A percentile compares a stretch with the other conserved stretches of the same genome.
Evolutionary conservation across 1,284 basidiomycete genomes (phyloP).

Genomic region (Rugosomyces carneus): DNA sequence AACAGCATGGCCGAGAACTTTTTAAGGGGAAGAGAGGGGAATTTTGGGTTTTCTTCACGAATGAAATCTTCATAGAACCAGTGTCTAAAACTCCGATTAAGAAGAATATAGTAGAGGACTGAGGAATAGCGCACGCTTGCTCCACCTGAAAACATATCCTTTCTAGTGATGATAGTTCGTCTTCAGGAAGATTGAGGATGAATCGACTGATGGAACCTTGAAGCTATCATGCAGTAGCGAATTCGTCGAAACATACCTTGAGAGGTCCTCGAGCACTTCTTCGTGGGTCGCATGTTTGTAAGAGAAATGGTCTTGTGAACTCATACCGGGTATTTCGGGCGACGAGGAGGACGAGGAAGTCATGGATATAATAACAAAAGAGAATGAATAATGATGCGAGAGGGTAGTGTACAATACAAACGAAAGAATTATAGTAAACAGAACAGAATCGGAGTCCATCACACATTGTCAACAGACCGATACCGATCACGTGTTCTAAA

Average conservation of each 20-base stretch:
- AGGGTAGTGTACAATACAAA: background rate
- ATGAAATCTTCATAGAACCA: slow-evolving; percentile 99
- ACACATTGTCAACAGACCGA: background rate
- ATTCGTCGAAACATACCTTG: slow-evolving; percentile 47
- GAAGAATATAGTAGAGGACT: slow-evolving; percentile 10
- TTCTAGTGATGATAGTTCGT: slow-evolving; percentile 87
- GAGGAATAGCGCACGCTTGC: slow-evolving; percentile 73
- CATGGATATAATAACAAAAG: slow-evolving; percentile 25
- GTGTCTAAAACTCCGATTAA: slow-evolving; percentile 53
- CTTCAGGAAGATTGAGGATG: slow-evolving; percentile 91
- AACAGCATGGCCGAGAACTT: slow-evolving; percentile 95
- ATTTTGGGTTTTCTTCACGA: slow-evolving; percentile 81
- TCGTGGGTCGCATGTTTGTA: slow-evolving; percentile 64
- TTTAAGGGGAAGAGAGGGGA: slow-evolving; percentile 86
- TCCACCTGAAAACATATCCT: slow-evolving; percentile 99
- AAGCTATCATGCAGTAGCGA: slow-evolving; percentile 6
- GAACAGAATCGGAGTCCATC: too few relatives aligned
- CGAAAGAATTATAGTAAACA: too few relatives aligned
- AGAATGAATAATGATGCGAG: slow-evolving; percentile 2
- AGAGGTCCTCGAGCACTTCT: slow-evolving; percentile 86
- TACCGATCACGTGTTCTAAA: background rate
- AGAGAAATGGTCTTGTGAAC: slow-evolving; percentile 44
- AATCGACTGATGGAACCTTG: slow-evolving; percentile 62
- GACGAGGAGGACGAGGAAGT: slow-evolving; percentile 61
- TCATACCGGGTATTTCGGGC: slow-evolving; percentile 55